Base-by-base conservation (phyloP, 352 stramenopile species). In the Globisporangium nunn region DNA sequence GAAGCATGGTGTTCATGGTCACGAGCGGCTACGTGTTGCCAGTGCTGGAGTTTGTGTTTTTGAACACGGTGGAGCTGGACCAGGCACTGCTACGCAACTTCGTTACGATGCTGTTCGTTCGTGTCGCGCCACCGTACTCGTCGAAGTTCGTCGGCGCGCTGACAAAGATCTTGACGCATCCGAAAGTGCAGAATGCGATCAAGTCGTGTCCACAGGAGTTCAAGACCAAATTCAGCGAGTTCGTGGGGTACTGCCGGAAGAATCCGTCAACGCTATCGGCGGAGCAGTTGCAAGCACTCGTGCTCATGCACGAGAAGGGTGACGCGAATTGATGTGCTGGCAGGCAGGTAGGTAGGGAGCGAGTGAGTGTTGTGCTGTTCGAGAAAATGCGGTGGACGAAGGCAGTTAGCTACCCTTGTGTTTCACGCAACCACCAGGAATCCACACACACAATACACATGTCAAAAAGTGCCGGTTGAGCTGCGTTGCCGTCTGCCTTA, bases 1-100 rank as follows among this genome's bases (percentile, higher is more conserved):
- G 85, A 2, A 91, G 75, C 40, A 93, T 95, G 85, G 81, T 91
- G 18, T 90, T 88, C 54, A 87, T 95, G 75, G 91, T 95, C 61
- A 91, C 82, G 5, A 88, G 75, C 58, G 85, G 85, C 41, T 95
- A 95, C 43, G 82, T 95, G 6, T 59, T 95, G 18, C 85, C 85
- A 0, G 82, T 95, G 17, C 64, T 95, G 18, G 81, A 93, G 62
- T 95, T 92, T 53, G 75, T 95, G 43, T 79, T 78, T 18, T 77
- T 74, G 6, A 91, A 92, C 69, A 91, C 79, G 3, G 52, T 85
- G 12, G 81, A 92, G 47, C 66, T 95, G 6, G 85, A 95, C 58
- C 85, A 95, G 55, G 82, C 85, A 8, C 62, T 95, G 39, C 66
- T 95, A 14, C 82, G 85, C 46, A 89, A 93, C 67, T 95, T 95